Evolutionary conservation across 1,284 basidiomycete species (phyloP), one percentile per base, ranked within the genome.

Genomic region (Puccinia horiana): DNA sequence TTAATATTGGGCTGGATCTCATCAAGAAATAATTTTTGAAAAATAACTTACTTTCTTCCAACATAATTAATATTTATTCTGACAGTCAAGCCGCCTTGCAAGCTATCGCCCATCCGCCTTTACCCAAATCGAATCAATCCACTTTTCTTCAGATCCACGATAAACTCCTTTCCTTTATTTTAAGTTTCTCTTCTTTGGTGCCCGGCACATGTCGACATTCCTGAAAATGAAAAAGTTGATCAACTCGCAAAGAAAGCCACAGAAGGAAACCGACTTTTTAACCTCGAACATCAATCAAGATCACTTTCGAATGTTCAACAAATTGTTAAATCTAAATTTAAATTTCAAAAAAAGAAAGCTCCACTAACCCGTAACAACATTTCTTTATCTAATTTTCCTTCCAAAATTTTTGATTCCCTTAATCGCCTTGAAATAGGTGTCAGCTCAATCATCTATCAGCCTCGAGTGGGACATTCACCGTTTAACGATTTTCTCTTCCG

Each of bases 221-320:
- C 32, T 8, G 65, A 67, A 67, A 70, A 44, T 47, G 42, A 70
- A n/a, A 44, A 44, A 26, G 67, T 70, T 8, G 42, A 70, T 37
- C 61, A 63, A 37, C 61, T 63, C 6, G 61, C 61, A 8, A 63
- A 37, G 26, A 18, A 11, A 29, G 29, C 32, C 1, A 63, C 61
- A 2, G 32, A 63, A 63, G 61, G 35, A 2, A 63, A 63, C 26
- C 18, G 2, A 2, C 35, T 37, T 2, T 63, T 58, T 29, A 29
- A 32, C 29, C 56, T 58, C 14, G 56, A 58, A 11, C 29, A 63
- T 18, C 32, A 63, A 63, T 14, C 8, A 14, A 58, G 56, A 26
- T 29, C 56, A 29, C 56, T 58, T 9, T 63, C 61, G 9, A 37
- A 63, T 37, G 37, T 63, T 63, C 56, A 58, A 58, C 56, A 58